phyloP scores from a whole-genome alignment of 2,329 filamentous ascomycete genomes.

The Knufia fluminis region DNA sequence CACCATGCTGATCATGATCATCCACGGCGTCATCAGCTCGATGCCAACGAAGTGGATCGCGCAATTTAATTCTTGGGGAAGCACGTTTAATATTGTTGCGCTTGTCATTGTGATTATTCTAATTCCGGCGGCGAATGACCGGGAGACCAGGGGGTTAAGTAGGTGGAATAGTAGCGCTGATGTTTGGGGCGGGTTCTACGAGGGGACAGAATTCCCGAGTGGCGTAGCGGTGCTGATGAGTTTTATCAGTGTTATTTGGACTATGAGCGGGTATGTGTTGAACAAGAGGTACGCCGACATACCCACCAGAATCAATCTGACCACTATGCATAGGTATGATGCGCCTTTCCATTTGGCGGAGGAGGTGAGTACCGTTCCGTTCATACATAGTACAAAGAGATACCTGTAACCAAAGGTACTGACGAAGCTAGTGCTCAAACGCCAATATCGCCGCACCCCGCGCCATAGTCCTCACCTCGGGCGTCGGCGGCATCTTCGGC shows the following conservation, averaged over 20 bases:
- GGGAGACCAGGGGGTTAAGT: conserved; percentile 43
- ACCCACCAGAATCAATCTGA: too few relatives aligned
- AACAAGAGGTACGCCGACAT: too few relatives aligned
- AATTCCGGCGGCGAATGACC: conserved; percentile 52
- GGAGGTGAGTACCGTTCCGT: conserved; percentile 32
- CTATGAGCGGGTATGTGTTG: conserved; percentile 56
- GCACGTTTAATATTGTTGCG: conserved; percentile 60
- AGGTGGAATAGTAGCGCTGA: conserved; percentile 49
- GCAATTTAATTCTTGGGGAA: conserved; percentile 59
- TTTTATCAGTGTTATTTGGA: conserved; percentile 63
- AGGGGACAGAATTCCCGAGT: conserved; percentile 57
- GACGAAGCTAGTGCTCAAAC: conserved; percentile 48
- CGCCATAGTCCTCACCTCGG: conserved; percentile 62
- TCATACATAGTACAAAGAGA: too few relatives aligned
- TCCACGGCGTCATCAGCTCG: conserved; percentile 58
- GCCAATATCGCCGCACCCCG: conserved; percentile 60
- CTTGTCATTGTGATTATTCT: conserved; percentile 58
- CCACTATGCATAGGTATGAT: too few relatives aligned
- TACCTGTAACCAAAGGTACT: too few relatives aligned
- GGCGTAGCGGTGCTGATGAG: conserved; percentile 62
- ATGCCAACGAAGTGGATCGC: conserved; percentile 65
- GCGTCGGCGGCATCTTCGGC: conserved; percentile 56
- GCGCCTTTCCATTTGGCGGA: conserved; percentile 64
- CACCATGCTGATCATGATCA: conserved; percentile 56
- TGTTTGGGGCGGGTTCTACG: conserved; percentile 59